Evolutionary conservation across 139 green algal genomes (phyloP).

Genomic region (Asterochloris erici): DNA sequence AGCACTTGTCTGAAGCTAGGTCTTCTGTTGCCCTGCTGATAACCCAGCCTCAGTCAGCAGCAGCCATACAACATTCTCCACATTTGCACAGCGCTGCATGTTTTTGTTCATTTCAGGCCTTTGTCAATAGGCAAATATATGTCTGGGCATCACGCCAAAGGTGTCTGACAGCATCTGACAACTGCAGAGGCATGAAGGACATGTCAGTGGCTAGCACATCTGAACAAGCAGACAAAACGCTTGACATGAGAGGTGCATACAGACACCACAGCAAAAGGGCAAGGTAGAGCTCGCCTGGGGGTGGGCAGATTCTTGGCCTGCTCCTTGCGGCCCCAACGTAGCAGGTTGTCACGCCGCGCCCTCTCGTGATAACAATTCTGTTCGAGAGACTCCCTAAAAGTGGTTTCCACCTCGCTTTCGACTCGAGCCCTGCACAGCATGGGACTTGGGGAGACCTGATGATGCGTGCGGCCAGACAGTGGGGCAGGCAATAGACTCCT

Average conservation of each 20-base stretch:
- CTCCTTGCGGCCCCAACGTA: conserved; percentile 17
- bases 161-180: no score
- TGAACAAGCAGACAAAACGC: no score
- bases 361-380: conserved; percentile 21
- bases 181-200: no score
- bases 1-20: no score
- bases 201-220: no score
- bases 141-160: no score
- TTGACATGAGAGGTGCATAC: not conserved
- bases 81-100: no score
- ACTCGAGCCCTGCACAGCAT: conserved; percentile 11
- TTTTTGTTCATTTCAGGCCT: no score
- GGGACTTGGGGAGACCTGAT: not conserved
- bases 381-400: conserved; percentile 19
- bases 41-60: no score
- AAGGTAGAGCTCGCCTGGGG: conserved; percentile 7
- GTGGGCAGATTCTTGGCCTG: conserved; percentile 2
- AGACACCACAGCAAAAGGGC: not conserved
- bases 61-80: no score
- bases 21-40: no score
- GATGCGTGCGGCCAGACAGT: not conserved
- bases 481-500: not conserved
- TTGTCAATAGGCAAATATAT: no score
- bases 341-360: conserved; percentile 13
- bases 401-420: conserved; percentile 20